Base-by-base conservation (phyloP, 768 basidiomycete species). In the Amanita thiersii region DNA sequence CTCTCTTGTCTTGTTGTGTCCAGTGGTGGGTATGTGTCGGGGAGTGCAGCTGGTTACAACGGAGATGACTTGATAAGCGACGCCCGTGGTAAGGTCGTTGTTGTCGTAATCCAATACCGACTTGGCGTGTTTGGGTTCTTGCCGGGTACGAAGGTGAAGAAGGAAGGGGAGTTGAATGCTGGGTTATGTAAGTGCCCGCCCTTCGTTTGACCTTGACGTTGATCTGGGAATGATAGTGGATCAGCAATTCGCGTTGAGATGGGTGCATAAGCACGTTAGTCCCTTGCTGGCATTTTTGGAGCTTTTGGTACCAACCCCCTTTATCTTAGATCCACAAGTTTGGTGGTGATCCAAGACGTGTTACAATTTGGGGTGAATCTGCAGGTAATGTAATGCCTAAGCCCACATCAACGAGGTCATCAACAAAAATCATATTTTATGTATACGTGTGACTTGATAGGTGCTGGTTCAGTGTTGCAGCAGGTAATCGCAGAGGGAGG, bases 391-490 rank as follows among this genome's bases (percentile, higher is more conserved):
- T 23, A 18, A n/a, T n/a, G n/a, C n/a, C n/a, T n/a, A n/a, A n/a
- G n/a, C n/a, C n/a, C n/a, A n/a, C n/a, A n/a, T n/a, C 8, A n/a
- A 17, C 39, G 26, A 9, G n/a, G 24, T 30, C 43, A 8, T 32
- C 28, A 20, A n/a, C n/a, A 14, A 29, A 18, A 17, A n/a, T 28
- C 11, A 6, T 12, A 23, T 12, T 21, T 23, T 7, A 18, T 18
- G 14, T 36, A 34, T 10, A 20, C 11, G 14, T 10, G 31, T 19
- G 9, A 6, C 26, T 15, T 9, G 11, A 23, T 26, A 66, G 68
- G 68, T 43, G 73, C 65, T 29, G 72, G 71, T 3, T 73, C 72
- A 1, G 71, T 74, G 5, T 20, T 74, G 4, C 72, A 74, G 39
- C 72, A 75, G 23, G 34, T 72, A 1, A 51, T 74, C 21, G 72